Base-by-base conservation (phyloP, 78 protist genomes). In the Cyanophora paradoxa region DNA sequence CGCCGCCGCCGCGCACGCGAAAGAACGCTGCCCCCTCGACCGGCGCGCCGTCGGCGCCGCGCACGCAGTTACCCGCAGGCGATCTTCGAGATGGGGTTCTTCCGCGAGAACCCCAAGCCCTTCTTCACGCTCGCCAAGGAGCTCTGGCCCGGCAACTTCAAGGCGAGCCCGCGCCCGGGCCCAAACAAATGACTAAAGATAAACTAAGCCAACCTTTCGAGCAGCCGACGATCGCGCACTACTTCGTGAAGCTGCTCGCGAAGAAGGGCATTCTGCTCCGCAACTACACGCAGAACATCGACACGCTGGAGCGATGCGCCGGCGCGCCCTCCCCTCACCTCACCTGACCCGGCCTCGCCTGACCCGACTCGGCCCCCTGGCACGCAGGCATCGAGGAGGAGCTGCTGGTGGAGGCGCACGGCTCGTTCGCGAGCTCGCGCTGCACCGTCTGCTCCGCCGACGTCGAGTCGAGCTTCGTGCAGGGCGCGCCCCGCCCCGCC, bases 271-370 rank as follows among this genome's bases (percentile, higher is more conserved):
- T 82, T 41, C 77, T 95, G 33, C 76, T 76, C 31, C 78, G 95
- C n/a, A 63, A 65, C 36, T 95, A 88, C 80, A 86, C 98, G 28
- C 98, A 95, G 72, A 95, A 95, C 67, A 91, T 92, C 33, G 98
- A 95, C 50, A 76, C 86, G 26, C 78, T 95, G 36, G 82, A 78
- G 72, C 34, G 13, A 41, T 14, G 72, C 13, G 52, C 52, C 52
- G 10, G n/a, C 52, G 52, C 52, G n/a, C 13, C 13, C n/a, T 16
- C n/a, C 52, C 10, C 52, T 44, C 10, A 13, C 52, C 13, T 13
- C n/a, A 10, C n/a, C 13, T 44, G 10, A 13, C 52, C 13, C 52
- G n/a, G 52, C 13, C 52, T 16, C n/a, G 52, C 52, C 52, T 44
- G 52, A 44, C 52, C 10, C 52, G 52, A 16, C 13, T 44, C n/a